These are phyloP conservation scores for Cocos nucifera DNA, from an alignment of 176 grass and related monocot genomes.

Conservation along the genomic window DNA sequence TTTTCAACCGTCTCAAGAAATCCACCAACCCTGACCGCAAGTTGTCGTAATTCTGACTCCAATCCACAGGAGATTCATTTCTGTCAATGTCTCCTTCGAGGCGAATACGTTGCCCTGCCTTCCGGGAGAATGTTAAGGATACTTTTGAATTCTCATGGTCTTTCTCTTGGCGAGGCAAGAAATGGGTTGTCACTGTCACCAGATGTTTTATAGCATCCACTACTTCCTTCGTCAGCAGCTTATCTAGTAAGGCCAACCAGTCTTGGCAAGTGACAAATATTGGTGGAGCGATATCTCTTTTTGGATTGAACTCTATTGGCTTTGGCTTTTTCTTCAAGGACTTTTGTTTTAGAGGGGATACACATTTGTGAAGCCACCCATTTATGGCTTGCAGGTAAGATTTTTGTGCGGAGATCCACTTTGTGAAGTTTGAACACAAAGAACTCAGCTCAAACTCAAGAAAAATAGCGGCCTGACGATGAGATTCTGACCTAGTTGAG, in stretches of 20 bases:
- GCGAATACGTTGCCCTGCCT: conserved; percentile 22
- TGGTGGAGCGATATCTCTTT: conserved; percentile 32
- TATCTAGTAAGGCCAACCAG: conserved; percentile 47
- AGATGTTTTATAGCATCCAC: conserved; percentile 58
- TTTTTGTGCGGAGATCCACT: conserved; percentile 71
- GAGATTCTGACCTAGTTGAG: conserved; percentile 47
- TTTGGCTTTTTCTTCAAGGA: conserved; percentile 7
- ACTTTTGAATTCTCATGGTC: conserved; percentile 36
- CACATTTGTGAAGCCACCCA: conserved; percentile 75
- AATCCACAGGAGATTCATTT: conserved; percentile 33
- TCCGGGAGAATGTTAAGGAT: conserved; percentile 35
- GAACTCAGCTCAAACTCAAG: conserved; percentile 69
- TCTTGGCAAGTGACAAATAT: conserved; percentile 74
- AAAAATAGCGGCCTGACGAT: conserved; percentile 43
- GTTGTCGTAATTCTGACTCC: conserved; percentile 25
- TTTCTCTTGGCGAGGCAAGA: conserved; percentile 58
- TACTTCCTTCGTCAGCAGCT: conserved; percentile 37
- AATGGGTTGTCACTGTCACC: conserved; percentile 32
- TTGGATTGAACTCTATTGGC: conserved; percentile 21
- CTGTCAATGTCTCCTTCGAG: conserved; percentile 12
- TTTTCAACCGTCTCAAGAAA: conserved; percentile 47
- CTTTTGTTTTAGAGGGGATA: conserved; percentile 38
- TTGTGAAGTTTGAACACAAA: conserved; percentile 68
- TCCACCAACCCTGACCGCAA: conserved; percentile 55
- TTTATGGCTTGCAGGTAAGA: conserved; percentile 71